Evolutionary conservation across 2,329 filamentous ascomycete species (phyloP), one percentile per base, ranked within the genome.

Genomic region (Penicillium sclerotiorum): DNA sequence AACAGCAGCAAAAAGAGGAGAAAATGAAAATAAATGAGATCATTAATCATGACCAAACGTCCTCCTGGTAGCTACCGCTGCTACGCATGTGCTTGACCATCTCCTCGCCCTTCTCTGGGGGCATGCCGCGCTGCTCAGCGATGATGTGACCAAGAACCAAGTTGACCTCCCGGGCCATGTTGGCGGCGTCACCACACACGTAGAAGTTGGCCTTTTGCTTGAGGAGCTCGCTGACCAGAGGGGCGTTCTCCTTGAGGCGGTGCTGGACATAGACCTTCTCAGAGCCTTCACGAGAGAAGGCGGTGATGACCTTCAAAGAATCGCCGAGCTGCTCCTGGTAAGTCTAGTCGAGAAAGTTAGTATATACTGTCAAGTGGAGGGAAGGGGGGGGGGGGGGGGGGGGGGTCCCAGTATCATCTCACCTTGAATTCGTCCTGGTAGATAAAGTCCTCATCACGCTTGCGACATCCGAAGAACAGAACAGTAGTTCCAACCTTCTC

Each of bases 251-350:
- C 75, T 89, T 87, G 53, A 99, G 81, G 55, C 89, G 83, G 74
- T 99, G 91, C 75, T 99, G 94, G 18, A 99, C 94, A 68, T 99
- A 99, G 30, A 99, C 89, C 77, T 99, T 99, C 72, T 94, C 82
- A 36, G 85, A 72, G 1, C 83, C 80, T 57, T 96, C 90, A 59
- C 94, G 86, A n/a, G 94, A 99, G 74, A 99, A 99, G 35, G 94
- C 94, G 12, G 89, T 95, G 70, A 96, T 82, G 59, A 99, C 79
- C 70, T 92, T 87, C 64, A 99, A 94, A 38, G 88, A 89, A 73
- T 95, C 90, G 52, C 92, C 92, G 37, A 99, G 83, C 48, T 81
- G 82, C 62, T 90, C 78, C 72, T 91, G 86, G 76, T 90, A 95
- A 76, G 89, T 80, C 92, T 96, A 61, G 28, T 53, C 11, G 25